Conservation (phyloP, 768 basidiomycete species). For the Cyathus striatus region DNA sequence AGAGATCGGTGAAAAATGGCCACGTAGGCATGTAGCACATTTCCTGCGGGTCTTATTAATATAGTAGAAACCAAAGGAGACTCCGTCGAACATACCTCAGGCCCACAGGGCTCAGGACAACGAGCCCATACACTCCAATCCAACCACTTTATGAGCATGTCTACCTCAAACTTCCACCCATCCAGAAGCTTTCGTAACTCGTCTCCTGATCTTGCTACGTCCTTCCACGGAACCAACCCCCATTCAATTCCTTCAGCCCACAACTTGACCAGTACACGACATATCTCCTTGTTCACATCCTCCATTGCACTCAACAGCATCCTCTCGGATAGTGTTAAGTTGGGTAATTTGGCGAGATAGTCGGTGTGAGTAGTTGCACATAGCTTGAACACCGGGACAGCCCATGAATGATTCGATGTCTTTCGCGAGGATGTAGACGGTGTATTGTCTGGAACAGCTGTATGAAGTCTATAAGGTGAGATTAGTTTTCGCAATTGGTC, state of each 20-base stretch:
- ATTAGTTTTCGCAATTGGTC: constrained; percentile 1
- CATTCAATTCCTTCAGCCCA: constrained; percentile 5
- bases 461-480: background rate
- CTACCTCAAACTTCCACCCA: background rate
- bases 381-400: constrained; percentile 17
- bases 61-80: background rate
- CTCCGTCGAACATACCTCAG: constrained; percentile 29
- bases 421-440: background rate
- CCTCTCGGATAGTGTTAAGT: constrained; percentile 21
- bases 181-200: background rate
- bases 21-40: constrained; percentile 40
- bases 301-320: background rate
- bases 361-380: constrained; percentile 25
- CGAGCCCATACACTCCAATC: constrained; percentile 5
- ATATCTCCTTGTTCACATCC: constrained; percentile 4
- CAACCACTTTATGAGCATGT: constrained; percentile 3
- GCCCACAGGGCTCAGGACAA: constrained; percentile 7
- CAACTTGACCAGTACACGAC: constrained; percentile 4
- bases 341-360: background rate
- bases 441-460: background rate
- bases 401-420: constrained; percentile 15
- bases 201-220: background rate
- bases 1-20: constrained; percentile 37
- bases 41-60: constrained; percentile 19
- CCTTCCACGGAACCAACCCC: background rate